phyloP scores from a whole-genome alignment of 768 basidiomycete genomes.

The Lyophyllum atratum region DNA sequence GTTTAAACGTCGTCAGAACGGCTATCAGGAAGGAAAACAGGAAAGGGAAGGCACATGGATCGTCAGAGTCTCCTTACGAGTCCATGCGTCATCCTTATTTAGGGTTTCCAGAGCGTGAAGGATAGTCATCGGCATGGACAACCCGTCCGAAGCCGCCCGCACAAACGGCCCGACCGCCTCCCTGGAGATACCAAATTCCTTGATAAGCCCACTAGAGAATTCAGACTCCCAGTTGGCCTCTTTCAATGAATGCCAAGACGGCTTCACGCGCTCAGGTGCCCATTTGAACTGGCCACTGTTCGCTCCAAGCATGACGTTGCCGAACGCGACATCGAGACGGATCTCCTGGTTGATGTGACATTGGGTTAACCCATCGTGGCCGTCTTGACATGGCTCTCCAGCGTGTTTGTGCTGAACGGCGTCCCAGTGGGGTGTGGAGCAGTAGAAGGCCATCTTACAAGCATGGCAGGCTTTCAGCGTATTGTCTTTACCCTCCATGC shows the following conservation, averaged over 20 bases:
- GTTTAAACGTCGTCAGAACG: background rate
- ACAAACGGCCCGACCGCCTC: constrained; percentile 17
- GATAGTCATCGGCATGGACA: constrained; percentile 30
- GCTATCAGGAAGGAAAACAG: background rate
- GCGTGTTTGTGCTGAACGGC: constrained; percentile 18
- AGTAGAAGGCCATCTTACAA: constrained; percentile 27
- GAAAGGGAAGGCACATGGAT: constrained; percentile 19
- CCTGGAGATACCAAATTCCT: constrained; percentile 1
- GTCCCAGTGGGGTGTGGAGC: constrained; percentile 24
- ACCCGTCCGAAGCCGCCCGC: constrained; percentile 23
- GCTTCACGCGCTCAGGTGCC: constrained; percentile 30
- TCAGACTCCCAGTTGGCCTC: constrained; percentile 27
- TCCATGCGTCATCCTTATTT: constrained; percentile 18
- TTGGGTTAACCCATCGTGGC: constrained; percentile 21
- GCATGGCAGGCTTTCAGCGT: constrained; percentile 20
- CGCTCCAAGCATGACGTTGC: background rate
- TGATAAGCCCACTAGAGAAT: constrained; percentile 19
- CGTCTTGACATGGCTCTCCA: constrained; percentile 20
- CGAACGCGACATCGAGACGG: constrained; percentile 16
- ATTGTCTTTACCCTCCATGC: constrained; percentile 17
- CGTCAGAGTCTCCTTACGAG: constrained; percentile 15
- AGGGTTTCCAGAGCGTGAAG: constrained; percentile 23
- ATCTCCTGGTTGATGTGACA: constrained; percentile 27
- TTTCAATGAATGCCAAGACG: constrained; percentile 26
- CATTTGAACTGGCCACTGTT: constrained; percentile 22